phyloP scores from a whole-genome alignment of 2,329 filamentous ascomycete species.

The Talaromyces pinophilus region DNA sequence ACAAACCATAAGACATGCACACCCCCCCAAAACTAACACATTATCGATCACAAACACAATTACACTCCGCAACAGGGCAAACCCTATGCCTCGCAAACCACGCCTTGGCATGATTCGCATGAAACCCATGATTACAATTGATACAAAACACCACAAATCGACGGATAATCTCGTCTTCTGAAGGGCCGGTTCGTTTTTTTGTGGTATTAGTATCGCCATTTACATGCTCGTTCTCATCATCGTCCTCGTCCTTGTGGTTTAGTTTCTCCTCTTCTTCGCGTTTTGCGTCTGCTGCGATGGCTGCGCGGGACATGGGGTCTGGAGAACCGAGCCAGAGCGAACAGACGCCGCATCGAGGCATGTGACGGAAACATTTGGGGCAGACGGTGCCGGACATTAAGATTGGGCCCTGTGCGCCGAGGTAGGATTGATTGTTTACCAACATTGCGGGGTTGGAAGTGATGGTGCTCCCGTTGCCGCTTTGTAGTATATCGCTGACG shows the following conservation, averaged over 20 bases:
- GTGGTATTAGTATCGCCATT: constrained; percentile 11
- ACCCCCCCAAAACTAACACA: not conserved
- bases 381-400: constrained; percentile 56
- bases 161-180: constrained; percentile 51
- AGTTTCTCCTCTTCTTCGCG: constrained; percentile 23
- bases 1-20: constrained; percentile 4
- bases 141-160: constrained; percentile 63
- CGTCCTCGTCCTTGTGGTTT: not conserved
- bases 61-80: constrained; percentile 45
- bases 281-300: constrained; percentile 38
- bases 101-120: constrained; percentile 62
- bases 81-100: constrained; percentile 56
- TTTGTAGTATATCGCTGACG: constrained; percentile 16
- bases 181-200: constrained; percentile 26
- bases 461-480: constrained; percentile 7
- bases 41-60: constrained; percentile 44
- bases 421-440: constrained; percentile 17
- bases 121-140: constrained; percentile 64
- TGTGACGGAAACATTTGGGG: constrained; percentile 61
- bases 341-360: constrained; percentile 65
- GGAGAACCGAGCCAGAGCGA: constrained; percentile 62
- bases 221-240: not conserved
- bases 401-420: constrained; percentile 20
- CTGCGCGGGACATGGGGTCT: constrained; percentile 52
- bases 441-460: constrained; percentile 9